Evolutionary conservation across 306 rosid species (phyloP), one percentile per base, ranked within the genome.

Genomic region (Sicyos baderoa): DNA sequence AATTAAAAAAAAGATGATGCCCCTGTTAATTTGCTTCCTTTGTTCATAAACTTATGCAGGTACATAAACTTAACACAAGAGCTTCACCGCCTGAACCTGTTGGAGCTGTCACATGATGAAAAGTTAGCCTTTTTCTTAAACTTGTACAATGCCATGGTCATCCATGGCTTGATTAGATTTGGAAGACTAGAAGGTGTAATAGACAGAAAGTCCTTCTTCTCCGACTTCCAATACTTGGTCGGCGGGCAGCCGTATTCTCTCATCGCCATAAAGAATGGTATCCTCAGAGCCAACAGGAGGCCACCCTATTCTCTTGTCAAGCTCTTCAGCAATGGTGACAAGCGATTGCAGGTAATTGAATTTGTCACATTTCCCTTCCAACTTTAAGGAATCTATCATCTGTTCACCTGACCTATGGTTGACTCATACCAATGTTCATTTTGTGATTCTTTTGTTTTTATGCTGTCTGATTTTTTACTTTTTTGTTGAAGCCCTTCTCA

Each of bases 81-180:
- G 69, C 87, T 94, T 58, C 99, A 94, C 74, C 85, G 99, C 22
- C 50, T 86, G 67, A 82, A 86, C 83, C 86, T 90, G 4, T 15
- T 45, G n/a, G 86, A 83, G 40, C 87, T 94, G 72, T 78, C 91
- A 6, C 79, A 76, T 53, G 77, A 86, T 74, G 95, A 86, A 80
- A 88, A 74, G 80, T 86, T 90, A 58, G 88, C 99, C 11, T 84
- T 90, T 82, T 94, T 90, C 85, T 55, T 94, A 76, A 90, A 94
- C 88, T 75, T 94, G 78, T 88, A 89, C 78, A 94, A 94, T 80
- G 99, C 96, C 29, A 94, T 90, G 97, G 91, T 86, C 40, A 90
- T 94, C 72, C 99, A 94, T 82, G 96, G 90, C 5, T 66, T 88
- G 22, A 86, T 84, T 40, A 82, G 82, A 37, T 56, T 84, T 49